These are phyloP conservation scores for Boletus sp. DNA, from an alignment of 1,284 basidiomycete species.

Conservation along the genomic window DNA sequence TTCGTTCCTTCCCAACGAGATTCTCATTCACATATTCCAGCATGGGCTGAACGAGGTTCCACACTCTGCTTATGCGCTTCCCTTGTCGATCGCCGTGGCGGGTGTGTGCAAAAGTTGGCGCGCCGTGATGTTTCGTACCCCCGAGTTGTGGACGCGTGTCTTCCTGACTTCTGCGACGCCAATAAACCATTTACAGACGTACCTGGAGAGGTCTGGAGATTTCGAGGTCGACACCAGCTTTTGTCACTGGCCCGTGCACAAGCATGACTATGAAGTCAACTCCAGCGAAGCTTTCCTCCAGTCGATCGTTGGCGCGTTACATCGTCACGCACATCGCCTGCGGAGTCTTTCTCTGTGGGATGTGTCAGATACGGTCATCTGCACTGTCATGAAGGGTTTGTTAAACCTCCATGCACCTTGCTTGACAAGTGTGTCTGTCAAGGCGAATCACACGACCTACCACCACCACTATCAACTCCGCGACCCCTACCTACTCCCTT, in stretches of 20 bases:
- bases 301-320: neutral
- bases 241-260: slow-evolving; percentile 14
- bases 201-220: slow-evolving; percentile 10
- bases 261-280: neutral
- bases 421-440: slow-evolving; percentile 14
- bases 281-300: slow-evolving; percentile 5
- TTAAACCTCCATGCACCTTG: slow-evolving; percentile 2
- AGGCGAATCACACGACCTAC: slow-evolving; percentile 9
- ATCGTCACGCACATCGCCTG: slow-evolving; percentile 7
- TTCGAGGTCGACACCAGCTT: slow-evolving; percentile 8
- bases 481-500: slow-evolving; percentile 14
- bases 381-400: slow-evolving; percentile 8
- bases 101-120: slow-evolving; percentile 22
- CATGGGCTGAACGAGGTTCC: slow-evolving; percentile 5
- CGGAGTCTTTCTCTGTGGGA: slow-evolving; percentile 18
- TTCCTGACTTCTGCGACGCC: slow-evolving; percentile 19
- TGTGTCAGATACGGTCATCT: slow-evolving; percentile 17
- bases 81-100: slow-evolving; percentile 1
- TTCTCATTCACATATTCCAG: slow-evolving; percentile 18
- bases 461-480: slow-evolving; percentile 9
- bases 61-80: neutral
- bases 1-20: slow-evolving; percentile 18
- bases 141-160: slow-evolving; percentile 17
- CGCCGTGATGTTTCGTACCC: slow-evolving; percentile 2
- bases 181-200: neutral